phyloP scores from a whole-genome alignment of 176 grass and related monocot genomes.

The Carex kokanica region DNA sequence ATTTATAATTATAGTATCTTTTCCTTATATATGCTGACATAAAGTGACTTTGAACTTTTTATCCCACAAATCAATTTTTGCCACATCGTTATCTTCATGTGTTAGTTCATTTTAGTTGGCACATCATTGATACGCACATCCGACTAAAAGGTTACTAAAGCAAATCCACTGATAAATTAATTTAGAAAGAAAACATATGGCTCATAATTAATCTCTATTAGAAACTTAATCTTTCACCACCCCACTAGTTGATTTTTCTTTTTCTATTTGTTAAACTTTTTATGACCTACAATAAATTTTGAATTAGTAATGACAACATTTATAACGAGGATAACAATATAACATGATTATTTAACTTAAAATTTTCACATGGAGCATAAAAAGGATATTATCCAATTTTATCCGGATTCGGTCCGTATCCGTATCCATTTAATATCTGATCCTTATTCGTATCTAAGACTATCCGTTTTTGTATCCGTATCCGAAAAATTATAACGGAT shows the following conservation, averaged over 20 bases:
- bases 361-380: background rate
- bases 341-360: background rate
- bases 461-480: too few relatives aligned
- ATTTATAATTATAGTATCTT: background rate
- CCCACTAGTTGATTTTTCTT: background rate
- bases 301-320: background rate
- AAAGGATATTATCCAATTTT: background rate
- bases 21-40: background rate
- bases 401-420: too few relatives aligned
- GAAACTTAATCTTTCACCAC: background rate
- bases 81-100: background rate
- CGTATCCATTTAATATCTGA: too few relatives aligned
- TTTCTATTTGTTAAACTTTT: background rate
- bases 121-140: background rate
- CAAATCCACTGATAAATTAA: conserved; percentile 20
- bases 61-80: background rate
- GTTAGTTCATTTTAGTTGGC: background rate
- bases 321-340: background rate
- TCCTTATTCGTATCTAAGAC: too few relatives aligned
- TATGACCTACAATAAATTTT: background rate
- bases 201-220: background rate
- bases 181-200: background rate
- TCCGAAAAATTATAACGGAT: too few relatives aligned
- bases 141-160: background rate
- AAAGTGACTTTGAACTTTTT: background rate